Evolutionary conservation across 345 rosid species (phyloP).

Genomic region (Passiflora organensis): DNA sequence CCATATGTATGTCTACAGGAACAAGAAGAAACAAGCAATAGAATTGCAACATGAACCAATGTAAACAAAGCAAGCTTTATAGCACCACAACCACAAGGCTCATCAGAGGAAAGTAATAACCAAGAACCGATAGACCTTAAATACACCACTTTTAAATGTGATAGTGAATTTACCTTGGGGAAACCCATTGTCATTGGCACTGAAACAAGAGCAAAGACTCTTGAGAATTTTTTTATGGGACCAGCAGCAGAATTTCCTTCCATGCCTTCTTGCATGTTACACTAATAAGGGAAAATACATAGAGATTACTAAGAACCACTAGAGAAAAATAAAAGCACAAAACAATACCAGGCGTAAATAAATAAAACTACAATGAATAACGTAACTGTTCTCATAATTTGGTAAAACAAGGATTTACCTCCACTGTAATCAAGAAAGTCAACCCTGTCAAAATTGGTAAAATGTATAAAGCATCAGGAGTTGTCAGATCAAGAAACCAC

Average conservation of each 20-base stretch:
- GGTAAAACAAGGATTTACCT: slow-evolving; percentile 41
- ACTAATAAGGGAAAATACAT: slow-evolving; percentile 28
- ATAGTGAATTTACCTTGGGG: slow-evolving; percentile 53
- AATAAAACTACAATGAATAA: neutral
- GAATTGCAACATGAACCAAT: no score
- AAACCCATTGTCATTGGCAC: slow-evolving; percentile 73
- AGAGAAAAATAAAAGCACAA: neutral
- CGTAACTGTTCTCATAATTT: neutral
- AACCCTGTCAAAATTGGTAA: slow-evolving; percentile 63
- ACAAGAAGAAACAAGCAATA: no score
- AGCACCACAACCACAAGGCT: neutral
- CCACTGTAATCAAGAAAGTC: slow-evolving; percentile 68
- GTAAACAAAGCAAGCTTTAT: neutral
- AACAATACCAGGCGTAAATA: neutral
- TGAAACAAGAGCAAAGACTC: slow-evolving; percentile 56
- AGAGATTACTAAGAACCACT: neutral
- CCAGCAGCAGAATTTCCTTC: slow-evolving; percentile 64
- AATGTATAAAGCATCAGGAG: slow-evolving; percentile 62
- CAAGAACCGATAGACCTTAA: no score
- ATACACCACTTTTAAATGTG: neutral
- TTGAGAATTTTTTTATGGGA: slow-evolving; percentile 51
- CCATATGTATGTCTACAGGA: no score
- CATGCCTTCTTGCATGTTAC: slow-evolving; percentile 85
- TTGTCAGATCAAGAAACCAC: slow-evolving; percentile 76
- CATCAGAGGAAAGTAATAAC: neutral